Evolutionary conservation across 768 basidiomycete species (phyloP).

Genomic region (Trametes punicea): DNA sequence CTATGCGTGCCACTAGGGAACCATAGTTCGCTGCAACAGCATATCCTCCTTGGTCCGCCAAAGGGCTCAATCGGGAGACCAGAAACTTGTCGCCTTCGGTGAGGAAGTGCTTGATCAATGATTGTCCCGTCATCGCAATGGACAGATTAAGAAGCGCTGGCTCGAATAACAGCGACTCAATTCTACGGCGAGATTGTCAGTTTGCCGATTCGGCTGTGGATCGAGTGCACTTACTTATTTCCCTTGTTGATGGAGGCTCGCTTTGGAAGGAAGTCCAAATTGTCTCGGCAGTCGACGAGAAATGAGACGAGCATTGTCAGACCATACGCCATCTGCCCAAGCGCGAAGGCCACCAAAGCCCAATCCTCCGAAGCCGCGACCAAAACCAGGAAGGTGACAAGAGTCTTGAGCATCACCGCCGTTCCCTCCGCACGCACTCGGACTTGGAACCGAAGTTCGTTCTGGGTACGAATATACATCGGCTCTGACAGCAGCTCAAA

Average conservation of each 20-base stretch:
- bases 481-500: conserved; percentile 83
- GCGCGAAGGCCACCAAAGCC: conserved; percentile 79
- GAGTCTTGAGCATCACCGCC: conserved; percentile 71
- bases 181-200: conserved; percentile 15
- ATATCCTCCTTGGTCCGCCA: conserved; percentile 91
- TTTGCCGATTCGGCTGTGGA: neutral
- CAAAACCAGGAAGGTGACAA: conserved; percentile 67
- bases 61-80: conserved; percentile 76
- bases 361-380: conserved; percentile 40
- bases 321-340: conserved; percentile 80
- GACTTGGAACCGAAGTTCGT: conserved; percentile 65
- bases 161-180: conserved; percentile 40
- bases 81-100: conserved; percentile 95
- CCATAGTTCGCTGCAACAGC: conserved; percentile 96
- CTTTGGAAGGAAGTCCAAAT: conserved; percentile 19
- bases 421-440: conserved; percentile 85
- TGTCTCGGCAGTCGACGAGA: conserved; percentile 28
- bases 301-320: conserved; percentile 56
- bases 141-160: conserved; percentile 56
- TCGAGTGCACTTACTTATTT: conserved; percentile 29
- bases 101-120: conserved; percentile 87
- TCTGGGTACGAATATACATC: conserved; percentile 40
- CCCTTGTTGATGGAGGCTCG: conserved; percentile 22
- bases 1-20: conserved; percentile 88
- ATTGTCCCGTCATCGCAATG: conserved; percentile 83